Conservation (phyloP, 2,329 filamentous ascomycete species). For the Sporothrix humicola region DNA sequence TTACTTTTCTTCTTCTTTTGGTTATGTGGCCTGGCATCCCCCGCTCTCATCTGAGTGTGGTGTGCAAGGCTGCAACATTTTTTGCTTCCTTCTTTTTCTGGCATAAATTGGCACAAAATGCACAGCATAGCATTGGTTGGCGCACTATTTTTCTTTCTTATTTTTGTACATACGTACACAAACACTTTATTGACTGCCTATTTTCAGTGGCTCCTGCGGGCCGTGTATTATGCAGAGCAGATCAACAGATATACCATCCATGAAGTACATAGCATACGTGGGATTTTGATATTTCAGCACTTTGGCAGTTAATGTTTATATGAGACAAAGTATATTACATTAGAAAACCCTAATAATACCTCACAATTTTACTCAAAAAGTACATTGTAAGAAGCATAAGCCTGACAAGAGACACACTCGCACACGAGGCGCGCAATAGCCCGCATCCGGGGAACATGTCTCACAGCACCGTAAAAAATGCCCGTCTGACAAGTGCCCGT, state of each 20-base stretch:
- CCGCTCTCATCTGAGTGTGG: not conserved
- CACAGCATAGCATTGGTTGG: conserved; percentile 32
- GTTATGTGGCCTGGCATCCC: not conserved
- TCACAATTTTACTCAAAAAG: not conserved
- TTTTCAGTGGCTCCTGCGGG: not conserved
- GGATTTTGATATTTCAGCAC: conserved; percentile 19
- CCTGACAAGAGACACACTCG: not conserved
- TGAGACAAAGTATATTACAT: not conserved
- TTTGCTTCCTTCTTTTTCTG: conserved; percentile 21
- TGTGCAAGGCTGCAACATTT: not conserved
- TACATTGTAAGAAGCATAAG: not conserved
- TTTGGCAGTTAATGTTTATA: not conserved
- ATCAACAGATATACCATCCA: conserved; percentile 26
- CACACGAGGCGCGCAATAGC: not conserved
- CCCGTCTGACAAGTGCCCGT: conserved; percentile 25
- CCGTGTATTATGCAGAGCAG: not conserved
- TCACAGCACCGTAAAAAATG: not conserved
- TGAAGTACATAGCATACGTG: conserved; percentile 26
- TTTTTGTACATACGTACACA: not conserved
- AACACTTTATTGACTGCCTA: conserved; percentile 5
- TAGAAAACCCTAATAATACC: not conserved
- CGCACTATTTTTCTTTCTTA: conserved; percentile 5
- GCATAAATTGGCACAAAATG: conserved; percentile 30
- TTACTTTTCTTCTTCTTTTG: conserved; percentile 4
- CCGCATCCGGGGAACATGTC: conserved; percentile 24